Evolutionary conservation across 306 rosid genomes (phyloP).

Genomic region (Lithocarpus polystachyus): DNA sequence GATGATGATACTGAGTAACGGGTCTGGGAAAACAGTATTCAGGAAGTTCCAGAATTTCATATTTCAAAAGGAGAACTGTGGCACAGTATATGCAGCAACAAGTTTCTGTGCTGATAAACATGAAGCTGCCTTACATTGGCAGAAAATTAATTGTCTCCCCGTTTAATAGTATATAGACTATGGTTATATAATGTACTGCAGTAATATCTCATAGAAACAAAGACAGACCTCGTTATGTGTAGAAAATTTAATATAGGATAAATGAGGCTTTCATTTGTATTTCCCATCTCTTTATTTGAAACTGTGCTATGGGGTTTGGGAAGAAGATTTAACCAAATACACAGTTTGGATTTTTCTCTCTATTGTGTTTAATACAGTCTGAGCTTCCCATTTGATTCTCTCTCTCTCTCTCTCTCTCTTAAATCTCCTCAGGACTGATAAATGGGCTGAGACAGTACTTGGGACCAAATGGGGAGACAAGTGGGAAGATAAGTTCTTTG

Average conservation of each 20-base stretch:
- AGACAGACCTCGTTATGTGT: too few relatives aligned
- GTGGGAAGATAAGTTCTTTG: conserved; percentile 96
- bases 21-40: too few relatives aligned
- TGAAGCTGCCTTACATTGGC: not conserved
- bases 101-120: not conserved
- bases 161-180: not conserved
- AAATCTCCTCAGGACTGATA: conserved; percentile 81
- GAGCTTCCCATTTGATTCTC: conserved; percentile 20
- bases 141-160: not conserved
- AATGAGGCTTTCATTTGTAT: not conserved
- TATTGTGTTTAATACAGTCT: not conserved
- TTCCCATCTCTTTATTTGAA: not conserved
- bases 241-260: not conserved
- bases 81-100: not conserved
- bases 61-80: not conserved
- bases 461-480: conserved; percentile 99
- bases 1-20: not conserved
- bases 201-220: not conserved
- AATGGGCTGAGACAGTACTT: conserved; percentile 96
- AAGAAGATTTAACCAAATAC: not conserved
- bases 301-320: not conserved
- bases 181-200: not conserved
- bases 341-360: not conserved
- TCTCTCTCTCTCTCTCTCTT: conserved; percentile 23
- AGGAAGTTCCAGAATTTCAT: not conserved